Conservation (phyloP, 305 asterid species). For the Fraxinus dipetala region DNA sequence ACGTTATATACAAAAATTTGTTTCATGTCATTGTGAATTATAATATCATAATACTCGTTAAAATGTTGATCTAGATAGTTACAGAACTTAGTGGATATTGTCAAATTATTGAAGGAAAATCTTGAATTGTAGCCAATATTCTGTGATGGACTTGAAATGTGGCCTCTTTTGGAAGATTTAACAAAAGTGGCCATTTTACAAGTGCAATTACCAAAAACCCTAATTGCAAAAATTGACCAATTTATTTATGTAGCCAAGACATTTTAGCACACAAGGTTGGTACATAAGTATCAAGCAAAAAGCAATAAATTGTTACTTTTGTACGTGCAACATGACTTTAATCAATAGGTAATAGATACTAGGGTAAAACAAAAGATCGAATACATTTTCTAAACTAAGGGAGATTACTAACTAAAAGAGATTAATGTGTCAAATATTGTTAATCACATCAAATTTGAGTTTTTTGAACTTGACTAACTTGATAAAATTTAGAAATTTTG, state of each 20-base stretch:
- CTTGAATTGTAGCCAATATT: neutral
- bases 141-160: neutral
- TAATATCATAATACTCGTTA: neutral
- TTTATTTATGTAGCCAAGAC: neutral
- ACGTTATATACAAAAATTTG: neutral
- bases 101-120: neutral
- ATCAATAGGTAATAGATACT: neutral
- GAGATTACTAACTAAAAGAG: neutral
- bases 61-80: neutral
- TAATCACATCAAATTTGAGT: neutral
- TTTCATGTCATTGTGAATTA: neutral
- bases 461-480: neutral
- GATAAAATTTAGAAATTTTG: neutral
- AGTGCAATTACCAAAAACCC: neutral
- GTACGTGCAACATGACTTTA: neutral
- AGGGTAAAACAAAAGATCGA: neutral
- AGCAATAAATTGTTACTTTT: neutral
- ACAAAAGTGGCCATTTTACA: neutral
- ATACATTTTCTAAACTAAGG: neutral
- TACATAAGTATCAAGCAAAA: neutral
- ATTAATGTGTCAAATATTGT: neutral
- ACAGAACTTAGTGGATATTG: neutral
- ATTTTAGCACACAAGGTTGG: neutral
- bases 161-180: neutral
- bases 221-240: neutral